Conservation (phyloP, 805 yeast species). For the Cyberlindnera nakhonratchasimensis region DNA sequence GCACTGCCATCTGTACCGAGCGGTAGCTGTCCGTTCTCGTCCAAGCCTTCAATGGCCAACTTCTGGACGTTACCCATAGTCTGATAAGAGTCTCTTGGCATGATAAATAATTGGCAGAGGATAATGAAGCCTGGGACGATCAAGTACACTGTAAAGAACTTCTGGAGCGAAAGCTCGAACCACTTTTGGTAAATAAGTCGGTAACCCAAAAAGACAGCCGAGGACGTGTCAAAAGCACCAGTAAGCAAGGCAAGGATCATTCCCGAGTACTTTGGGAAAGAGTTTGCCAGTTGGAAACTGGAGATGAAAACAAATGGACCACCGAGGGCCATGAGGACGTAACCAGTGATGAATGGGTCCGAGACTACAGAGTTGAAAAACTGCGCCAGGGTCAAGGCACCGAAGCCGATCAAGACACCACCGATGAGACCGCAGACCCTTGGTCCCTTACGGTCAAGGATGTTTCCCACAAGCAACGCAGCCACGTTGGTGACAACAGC, state of each 20-base stretch:
- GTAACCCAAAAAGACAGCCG: conserved; percentile 81
- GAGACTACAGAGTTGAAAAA: conserved; percentile 28
- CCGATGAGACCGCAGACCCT: conserved; percentile 76
- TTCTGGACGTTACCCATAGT: conserved; percentile 66
- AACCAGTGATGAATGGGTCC: conserved; percentile 76
- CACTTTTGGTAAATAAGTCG: conserved; percentile 54
- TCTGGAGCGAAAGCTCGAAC: conserved; percentile 39
- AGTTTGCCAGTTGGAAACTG: conserved; percentile 84
- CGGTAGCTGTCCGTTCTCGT: conserved; percentile 57
- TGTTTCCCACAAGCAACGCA: conserved; percentile 78
- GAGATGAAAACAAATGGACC: conserved; percentile 94
- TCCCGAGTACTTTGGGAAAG: conserved; percentile 81
- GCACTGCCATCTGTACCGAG: conserved; percentile 38
- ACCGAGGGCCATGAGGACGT: conserved; percentile 73
- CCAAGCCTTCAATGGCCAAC: conserved; percentile 68
- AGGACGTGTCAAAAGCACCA: conserved; percentile 91
- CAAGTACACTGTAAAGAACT: conserved; percentile 65
- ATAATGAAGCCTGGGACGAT: conserved; percentile 77
- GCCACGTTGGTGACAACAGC: conserved; percentile 83
- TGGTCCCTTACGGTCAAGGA: conserved; percentile 80
- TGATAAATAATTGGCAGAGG: conserved; percentile 66
- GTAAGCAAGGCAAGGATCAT: conserved; percentile 76
- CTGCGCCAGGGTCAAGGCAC: conserved; percentile 49
- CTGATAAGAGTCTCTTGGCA: conserved; percentile 78
- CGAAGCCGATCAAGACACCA: conserved; percentile 51